A percentile compares a stretch with the other conserved stretches of the same genome.
phyloP scores from a whole-genome alignment of 257 asterid genomes.

The Przewalskia tangutica region DNA sequence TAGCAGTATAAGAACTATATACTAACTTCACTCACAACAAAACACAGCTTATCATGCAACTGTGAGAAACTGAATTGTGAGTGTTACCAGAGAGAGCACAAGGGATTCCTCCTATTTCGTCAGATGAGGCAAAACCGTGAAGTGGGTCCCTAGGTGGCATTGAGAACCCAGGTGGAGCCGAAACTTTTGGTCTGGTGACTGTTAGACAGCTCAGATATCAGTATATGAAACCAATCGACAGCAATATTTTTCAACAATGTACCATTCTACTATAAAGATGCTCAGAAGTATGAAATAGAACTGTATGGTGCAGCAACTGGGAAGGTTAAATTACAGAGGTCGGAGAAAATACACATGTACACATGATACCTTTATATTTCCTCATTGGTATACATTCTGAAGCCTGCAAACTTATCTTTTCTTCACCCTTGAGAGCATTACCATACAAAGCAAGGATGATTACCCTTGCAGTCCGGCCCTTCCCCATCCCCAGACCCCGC shows the following conservation, averaged over 20 bases:
- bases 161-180: constrained; percentile 83
- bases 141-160: constrained; percentile 64
- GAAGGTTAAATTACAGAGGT: not conserved
- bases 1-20: not conserved
- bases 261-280: not conserved
- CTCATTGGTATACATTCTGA: not conserved
- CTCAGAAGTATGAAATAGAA: not conserved
- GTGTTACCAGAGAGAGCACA: constrained; percentile 53
- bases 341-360: not conserved
- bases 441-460: not conserved
- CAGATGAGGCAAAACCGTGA: constrained; percentile 60
- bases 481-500: too few species aligned
- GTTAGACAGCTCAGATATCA: constrained; percentile 13
- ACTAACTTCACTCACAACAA: not conserved
- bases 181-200: constrained; percentile 56
- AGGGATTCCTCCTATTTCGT: constrained; percentile 32
- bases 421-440: not conserved
- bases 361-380: not conserved
- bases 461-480: too few species aligned
- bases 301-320: not conserved
- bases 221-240: not conserved
- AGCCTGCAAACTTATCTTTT: not conserved
- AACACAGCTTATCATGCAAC: not conserved
- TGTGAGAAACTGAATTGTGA: not conserved
- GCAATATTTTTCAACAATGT: not conserved